phyloP scores from a whole-genome alignment of 495 filamentous ascomycete genomes.

The Durotheca rogersii region DNA sequence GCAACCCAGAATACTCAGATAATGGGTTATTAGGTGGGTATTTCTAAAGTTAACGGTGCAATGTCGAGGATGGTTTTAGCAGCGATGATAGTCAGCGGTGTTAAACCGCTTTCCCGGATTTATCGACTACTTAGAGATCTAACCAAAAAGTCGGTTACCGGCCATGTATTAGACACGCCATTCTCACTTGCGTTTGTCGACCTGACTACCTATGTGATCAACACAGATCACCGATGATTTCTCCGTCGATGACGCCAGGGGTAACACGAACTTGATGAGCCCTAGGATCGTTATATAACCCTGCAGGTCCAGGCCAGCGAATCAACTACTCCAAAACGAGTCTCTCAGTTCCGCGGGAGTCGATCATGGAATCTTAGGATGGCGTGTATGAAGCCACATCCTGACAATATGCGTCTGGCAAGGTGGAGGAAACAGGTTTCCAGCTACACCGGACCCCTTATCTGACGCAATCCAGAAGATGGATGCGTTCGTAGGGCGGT shows the following conservation, averaged over 20 bases:
- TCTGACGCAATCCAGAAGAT: conserved; percentile 24
- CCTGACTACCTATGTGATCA: too few species aligned
- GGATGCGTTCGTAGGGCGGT: conserved; percentile 25
- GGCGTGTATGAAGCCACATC: conserved; percentile 3
- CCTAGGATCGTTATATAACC: conserved; percentile 8
- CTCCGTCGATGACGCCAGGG: conserved; percentile 24
- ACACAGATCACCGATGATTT: conserved; percentile 13
- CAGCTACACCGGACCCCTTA: conserved; percentile 28
- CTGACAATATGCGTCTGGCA: conserved; percentile 8
- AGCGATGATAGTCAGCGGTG: too few species aligned
- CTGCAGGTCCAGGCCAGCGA: conserved; percentile 19
- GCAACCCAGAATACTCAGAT: too few species aligned
- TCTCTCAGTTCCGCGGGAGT: conserved; percentile 15
- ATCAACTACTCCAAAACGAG: conserved; percentile 13
- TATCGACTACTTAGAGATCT: too few species aligned
- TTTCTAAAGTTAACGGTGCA: too few species aligned
- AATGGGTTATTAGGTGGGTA: too few species aligned
- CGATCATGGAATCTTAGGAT: conserved; percentile 17
- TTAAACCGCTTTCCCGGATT: too few species aligned
- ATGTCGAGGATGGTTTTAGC: too few species aligned
- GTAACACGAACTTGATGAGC: background rate
- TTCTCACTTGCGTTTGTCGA: too few species aligned
- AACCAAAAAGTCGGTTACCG: too few species aligned
- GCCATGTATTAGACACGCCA: too few species aligned
- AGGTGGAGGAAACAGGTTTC: conserved; percentile 31